Percentiles rank a stretch among this genome's conserved stretches.
These are phyloP conservation scores for Populus hybrid DNA, from an alignment of 441 rosid species.

Conservation along the genomic window DNA sequence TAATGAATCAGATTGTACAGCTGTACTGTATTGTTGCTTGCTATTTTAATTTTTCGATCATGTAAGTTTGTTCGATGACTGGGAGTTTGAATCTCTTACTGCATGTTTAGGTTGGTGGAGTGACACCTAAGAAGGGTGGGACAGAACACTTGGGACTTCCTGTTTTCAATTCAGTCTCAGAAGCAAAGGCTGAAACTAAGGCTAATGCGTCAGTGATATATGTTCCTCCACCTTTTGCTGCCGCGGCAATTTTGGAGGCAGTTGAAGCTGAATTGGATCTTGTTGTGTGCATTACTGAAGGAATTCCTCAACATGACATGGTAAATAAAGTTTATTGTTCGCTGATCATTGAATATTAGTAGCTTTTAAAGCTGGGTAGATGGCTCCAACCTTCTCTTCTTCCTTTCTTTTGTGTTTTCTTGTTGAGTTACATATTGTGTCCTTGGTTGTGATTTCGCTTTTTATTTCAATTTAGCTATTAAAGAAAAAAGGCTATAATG, in stretches of 20 bases:
- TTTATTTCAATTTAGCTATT: neutral
- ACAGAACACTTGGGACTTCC: constrained; percentile 98
- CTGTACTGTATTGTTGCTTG: neutral
- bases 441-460: neutral
- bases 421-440: neutral
- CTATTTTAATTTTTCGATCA: neutral
- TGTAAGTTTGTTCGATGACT: neutral
- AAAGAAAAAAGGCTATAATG: neutral
- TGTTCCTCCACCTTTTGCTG: constrained; percentile 96
- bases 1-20: neutral
- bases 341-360: neutral
- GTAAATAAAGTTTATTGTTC: constrained; percentile 29
- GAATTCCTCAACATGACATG: constrained; percentile 98
- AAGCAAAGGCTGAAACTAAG: constrained; percentile 90
- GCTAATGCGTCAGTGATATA: constrained; percentile 93
- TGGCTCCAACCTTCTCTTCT: neutral
- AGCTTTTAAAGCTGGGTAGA: neutral
- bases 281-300: constrained; percentile 96
- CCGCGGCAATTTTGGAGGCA: constrained; percentile 96
- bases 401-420: neutral
- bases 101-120: constrained; percentile 79
- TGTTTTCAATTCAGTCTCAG: constrained; percentile 91
- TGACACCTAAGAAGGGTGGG: constrained; percentile 98
- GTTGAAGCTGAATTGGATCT: no score
- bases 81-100: neutral